phyloP scores from a whole-genome alignment of 1,284 basidiomycete genomes.

The Farysia itapuensis region DNA sequence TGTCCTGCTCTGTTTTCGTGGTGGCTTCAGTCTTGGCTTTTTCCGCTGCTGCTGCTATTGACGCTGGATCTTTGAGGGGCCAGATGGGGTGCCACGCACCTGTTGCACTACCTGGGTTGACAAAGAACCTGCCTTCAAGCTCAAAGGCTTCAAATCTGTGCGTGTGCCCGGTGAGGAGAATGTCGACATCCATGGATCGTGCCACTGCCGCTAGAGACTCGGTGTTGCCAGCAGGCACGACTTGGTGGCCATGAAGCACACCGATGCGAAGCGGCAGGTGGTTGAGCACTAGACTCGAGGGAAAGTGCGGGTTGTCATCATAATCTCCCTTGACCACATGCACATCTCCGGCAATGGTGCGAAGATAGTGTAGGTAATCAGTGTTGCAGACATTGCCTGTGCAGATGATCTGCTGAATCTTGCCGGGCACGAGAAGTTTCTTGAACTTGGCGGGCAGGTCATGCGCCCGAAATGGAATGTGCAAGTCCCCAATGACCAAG shows the following conservation, averaged over 20 bases:
- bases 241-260: conserved; percentile 91
- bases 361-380: conserved; percentile 95
- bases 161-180: conserved; percentile 88
- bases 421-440: conserved; percentile 88
- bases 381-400: conserved; percentile 97
- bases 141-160: conserved; percentile 96
- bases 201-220: conserved; percentile 85
- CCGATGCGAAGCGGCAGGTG: conserved; percentile 90
- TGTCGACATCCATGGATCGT: conserved; percentile 91
- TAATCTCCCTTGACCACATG: conserved; percentile 91
- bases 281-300: conserved; percentile 77
- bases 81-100: conserved; percentile 76
- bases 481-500: conserved; percentile 55
- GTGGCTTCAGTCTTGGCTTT: conserved; percentile 12
- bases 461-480: conserved; percentile 65
- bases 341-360: conserved; percentile 92
- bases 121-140: conserved; percentile 86
- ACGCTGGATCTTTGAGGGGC: conserved; percentile 57
- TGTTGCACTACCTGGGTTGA: conserved; percentile 93
- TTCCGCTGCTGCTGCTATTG: conserved; percentile 10
- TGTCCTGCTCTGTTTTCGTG: conserved; percentile 9
- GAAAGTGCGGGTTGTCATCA: conserved; percentile 81
- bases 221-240: conserved; percentile 85
- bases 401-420: conserved; percentile 96
- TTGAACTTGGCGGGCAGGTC: conserved; percentile 95